Percentiles rank a stretch among this genome's conserved stretches.
phyloP scores from a whole-genome alignment of 202 grass and related monocot species.

The Schoenoplectus triqueter region DNA sequence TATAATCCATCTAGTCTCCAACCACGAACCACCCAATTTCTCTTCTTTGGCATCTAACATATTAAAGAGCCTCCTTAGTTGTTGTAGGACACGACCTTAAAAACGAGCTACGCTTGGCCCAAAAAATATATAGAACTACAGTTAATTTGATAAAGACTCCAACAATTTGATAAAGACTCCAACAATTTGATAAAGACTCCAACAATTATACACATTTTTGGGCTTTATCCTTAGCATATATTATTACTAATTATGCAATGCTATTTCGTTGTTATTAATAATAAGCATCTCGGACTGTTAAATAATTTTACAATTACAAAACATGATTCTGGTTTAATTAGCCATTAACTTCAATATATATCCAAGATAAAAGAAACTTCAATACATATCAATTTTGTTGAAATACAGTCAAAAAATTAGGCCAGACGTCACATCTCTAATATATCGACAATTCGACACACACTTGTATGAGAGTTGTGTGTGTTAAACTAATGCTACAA shows the following conservation, averaged over 20 bases:
- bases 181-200: no score
- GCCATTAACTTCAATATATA: no score
- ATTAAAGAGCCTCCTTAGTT: slow-evolving; percentile 41
- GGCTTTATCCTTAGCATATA: background rate
- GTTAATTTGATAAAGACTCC: background rate
- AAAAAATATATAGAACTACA: background rate
- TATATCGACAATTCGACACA: background rate
- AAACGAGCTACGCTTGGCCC: background rate
- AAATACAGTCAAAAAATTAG: background rate
- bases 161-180: no score
- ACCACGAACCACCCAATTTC: slow-evolving; percentile 21
- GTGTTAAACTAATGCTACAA: background rate
- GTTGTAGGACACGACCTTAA: slow-evolving; percentile 10
- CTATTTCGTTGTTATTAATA: background rate
- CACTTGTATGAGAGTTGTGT: background rate
- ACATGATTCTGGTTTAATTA: background rate
- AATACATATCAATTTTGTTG: background rate
- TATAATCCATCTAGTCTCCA: background rate
- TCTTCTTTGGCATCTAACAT: background rate
- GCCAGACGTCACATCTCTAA: background rate
- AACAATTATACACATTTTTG: no score
- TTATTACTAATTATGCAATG: background rate
- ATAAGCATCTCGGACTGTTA: background rate
- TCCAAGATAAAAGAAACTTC: no score
- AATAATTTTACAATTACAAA: background rate